These are phyloP conservation scores for Zea luxurians DNA, from an alignment of 176 grass and related monocot species.

Conservation along the genomic window DNA sequence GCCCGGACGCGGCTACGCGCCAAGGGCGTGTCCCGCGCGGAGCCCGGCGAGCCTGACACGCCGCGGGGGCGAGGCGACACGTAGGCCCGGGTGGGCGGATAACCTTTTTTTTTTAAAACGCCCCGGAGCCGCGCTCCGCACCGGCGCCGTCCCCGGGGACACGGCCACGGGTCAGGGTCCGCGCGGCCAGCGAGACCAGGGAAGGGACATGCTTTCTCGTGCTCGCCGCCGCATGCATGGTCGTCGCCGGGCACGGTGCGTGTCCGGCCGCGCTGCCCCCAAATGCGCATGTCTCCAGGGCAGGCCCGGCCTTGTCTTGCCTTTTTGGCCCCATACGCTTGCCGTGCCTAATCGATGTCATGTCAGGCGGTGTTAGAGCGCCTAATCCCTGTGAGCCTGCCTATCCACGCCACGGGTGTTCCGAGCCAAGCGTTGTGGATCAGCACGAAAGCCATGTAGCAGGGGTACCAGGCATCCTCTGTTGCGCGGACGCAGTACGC, in stretches of 20 bases:
- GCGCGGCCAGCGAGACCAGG: conserved; percentile 18
- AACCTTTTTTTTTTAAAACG: not conserved
- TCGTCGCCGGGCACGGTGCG: conserved; percentile 10
- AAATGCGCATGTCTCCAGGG: too few relatives aligned
- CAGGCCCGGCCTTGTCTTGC: too few relatives aligned
- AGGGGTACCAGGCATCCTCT: too few relatives aligned
- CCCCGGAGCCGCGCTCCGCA: not conserved
- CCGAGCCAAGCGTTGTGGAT: conserved; percentile 23
- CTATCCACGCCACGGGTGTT: not conserved
- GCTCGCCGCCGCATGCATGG: not conserved
- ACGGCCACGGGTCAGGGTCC: conserved; percentile 8
- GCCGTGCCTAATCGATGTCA: not conserved
- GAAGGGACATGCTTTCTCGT: conserved; percentile 26
- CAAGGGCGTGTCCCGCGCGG: conserved; percentile 33
- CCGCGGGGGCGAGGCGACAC: not conserved
- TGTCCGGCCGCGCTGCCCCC: not conserved
- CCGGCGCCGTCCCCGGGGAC: conserved; percentile 25
- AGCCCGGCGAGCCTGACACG: conserved; percentile 22
- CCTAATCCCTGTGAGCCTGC: too few relatives aligned
- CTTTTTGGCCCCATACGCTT: not conserved
- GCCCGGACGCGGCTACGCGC: conserved; percentile 13
- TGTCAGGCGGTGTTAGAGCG: too few relatives aligned
- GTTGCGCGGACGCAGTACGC: too few relatives aligned
- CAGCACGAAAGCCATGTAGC: not conserved
- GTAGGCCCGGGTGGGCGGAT: not conserved